Conservation (phyloP, 345 rosid species). For the Combretum micranthum region DNA sequence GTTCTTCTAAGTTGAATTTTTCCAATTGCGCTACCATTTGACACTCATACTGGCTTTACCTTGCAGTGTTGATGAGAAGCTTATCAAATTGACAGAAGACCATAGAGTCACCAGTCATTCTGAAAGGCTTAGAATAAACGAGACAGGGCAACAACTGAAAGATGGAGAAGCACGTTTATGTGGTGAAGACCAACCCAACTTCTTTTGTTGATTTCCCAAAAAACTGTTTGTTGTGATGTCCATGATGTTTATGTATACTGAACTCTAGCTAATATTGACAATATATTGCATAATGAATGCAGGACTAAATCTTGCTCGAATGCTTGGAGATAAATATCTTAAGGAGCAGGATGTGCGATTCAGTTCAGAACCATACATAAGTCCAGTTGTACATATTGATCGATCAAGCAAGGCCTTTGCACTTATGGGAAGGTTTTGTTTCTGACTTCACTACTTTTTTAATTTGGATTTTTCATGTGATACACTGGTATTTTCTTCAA, state of each 20-base stretch:
- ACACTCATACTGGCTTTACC: slow-evolving; percentile 15
- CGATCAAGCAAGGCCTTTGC: slow-evolving; percentile 54
- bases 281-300: slow-evolving; percentile 4
- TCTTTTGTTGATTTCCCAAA: too few species aligned
- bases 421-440: slow-evolving; percentile 68
- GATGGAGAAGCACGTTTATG: slow-evolving; percentile 73
- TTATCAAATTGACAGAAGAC: slow-evolving; percentile 83
- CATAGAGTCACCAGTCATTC: slow-evolving; percentile 65
- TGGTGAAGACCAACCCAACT: slow-evolving; percentile 31
- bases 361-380: slow-evolving; percentile 78
- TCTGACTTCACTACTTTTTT: slow-evolving; percentile 1
- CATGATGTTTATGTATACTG: too few species aligned
- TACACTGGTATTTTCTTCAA: too few species aligned
- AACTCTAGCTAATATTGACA: not conserved
- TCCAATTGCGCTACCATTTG: slow-evolving; percentile 3
- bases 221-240: too few species aligned
- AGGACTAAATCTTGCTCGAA: slow-evolving; percentile 91
- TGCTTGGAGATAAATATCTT: slow-evolving; percentile 96
- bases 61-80: slow-evolving; percentile 67
- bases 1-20: too few species aligned
- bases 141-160: slow-evolving; percentile 61
- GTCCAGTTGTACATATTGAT: slow-evolving; percentile 57
- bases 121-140: slow-evolving; percentile 63
- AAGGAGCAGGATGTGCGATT: slow-evolving; percentile 86
- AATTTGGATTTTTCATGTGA: not conserved